Percentiles rank a stretch among this genome's conserved stretches.
Conservation (phyloP, 1,284 basidiomycete species). For the Puccinia novopanici region DNA sequence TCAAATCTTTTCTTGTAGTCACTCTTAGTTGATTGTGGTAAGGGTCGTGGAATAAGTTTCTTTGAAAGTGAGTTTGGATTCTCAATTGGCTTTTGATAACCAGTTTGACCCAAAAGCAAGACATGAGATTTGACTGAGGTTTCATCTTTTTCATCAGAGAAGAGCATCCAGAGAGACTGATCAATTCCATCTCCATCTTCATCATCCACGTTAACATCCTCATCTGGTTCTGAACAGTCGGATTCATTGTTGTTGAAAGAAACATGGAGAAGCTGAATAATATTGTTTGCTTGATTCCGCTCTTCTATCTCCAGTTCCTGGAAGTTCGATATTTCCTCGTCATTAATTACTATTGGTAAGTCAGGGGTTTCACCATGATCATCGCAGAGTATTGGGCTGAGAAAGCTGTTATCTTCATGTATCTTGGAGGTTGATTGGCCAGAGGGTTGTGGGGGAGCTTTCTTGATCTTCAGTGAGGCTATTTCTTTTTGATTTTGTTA, state of each 20-base stretch:
- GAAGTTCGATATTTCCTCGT: background rate
- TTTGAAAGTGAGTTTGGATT: background rate
- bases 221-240: background rate
- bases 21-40: background rate
- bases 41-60: background rate
- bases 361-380: background rate
- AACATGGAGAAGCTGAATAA: background rate
- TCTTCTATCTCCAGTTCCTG: slow-evolving; percentile 18
- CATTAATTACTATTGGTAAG: background rate
- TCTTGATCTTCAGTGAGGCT: background rate
- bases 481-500: background rate
- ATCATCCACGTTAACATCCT: background rate
- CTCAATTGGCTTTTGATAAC: slow-evolving; percentile 1
- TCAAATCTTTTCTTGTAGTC: background rate
- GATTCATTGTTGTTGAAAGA: background rate
- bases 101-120: background rate
- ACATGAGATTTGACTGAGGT: background rate
- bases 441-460: too few species aligned
- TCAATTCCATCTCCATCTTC: background rate
- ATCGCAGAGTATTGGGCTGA: background rate
- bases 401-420: background rate
- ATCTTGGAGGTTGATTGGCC: background rate
- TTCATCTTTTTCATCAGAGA: background rate
- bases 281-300: background rate
- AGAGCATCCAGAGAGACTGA: background rate